phyloP scores from a whole-genome alignment of 495 filamentous ascomycete species.

The Aspergillus coremiiformis region DNA sequence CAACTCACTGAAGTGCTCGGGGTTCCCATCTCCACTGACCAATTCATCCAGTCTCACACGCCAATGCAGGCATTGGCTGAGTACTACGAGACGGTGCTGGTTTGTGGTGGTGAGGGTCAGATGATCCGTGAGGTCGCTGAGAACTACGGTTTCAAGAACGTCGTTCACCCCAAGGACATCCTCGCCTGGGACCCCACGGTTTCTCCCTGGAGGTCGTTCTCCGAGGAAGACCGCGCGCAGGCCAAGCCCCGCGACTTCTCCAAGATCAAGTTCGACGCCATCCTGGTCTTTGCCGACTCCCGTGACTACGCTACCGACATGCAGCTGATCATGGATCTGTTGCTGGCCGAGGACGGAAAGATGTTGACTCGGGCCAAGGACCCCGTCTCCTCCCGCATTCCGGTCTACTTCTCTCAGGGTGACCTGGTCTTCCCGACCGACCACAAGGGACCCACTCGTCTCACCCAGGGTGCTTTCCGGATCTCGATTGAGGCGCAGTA shows the following conservation, averaged over 20 bases:
- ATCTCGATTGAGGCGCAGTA: conserved; percentile 73
- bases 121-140: conserved; percentile 80
- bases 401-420: conserved; percentile 70
- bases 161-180: conserved; percentile 84
- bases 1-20: conserved; percentile 72
- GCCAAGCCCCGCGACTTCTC: conserved; percentile 62
- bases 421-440: conserved; percentile 72
- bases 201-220: conserved; percentile 74
- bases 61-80: conserved; percentile 84
- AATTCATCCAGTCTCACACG: conserved; percentile 92
- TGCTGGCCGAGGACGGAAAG: conserved; percentile 66
- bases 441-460: conserved; percentile 60
- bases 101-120: conserved; percentile 82
- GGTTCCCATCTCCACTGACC: conserved; percentile 65
- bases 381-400: conserved; percentile 59
- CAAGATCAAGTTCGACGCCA: conserved; percentile 70
- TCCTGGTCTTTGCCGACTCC: conserved; percentile 76
- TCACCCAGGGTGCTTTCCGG: conserved; percentile 70
- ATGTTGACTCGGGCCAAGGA: conserved; percentile 61
- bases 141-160: conserved; percentile 82
- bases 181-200: conserved; percentile 75
- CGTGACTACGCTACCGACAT: conserved; percentile 78
- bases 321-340: conserved; percentile 77
- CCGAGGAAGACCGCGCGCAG: conserved; percentile 55
- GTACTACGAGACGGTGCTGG: conserved; percentile 76